These are phyloP conservation scores for Yamadazyma sp. DNA, from an alignment of 1,139 yeast species.

Conservation along the genomic window DNA sequence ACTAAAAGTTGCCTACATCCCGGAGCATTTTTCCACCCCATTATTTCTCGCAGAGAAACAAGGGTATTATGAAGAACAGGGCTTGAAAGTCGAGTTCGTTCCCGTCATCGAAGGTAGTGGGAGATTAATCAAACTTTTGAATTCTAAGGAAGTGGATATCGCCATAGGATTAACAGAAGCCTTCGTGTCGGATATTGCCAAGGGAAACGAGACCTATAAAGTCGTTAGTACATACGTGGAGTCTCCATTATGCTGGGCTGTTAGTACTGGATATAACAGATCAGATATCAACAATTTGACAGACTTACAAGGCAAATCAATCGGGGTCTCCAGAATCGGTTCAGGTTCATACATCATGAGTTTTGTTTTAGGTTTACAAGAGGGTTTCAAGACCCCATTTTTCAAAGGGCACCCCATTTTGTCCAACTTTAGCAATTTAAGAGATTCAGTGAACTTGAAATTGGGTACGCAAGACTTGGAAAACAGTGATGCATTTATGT, in stretches of 20 bases:
- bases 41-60: constrained; percentile 67
- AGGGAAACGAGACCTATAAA: constrained; percentile 62
- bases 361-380: constrained; percentile 71
- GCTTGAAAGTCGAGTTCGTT: constrained; percentile 55
- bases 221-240: constrained; percentile 80
- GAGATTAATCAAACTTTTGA: constrained; percentile 72
- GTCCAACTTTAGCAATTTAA: constrained; percentile 68
- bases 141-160: constrained; percentile 63
- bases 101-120: constrained; percentile 90
- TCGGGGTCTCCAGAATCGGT: constrained; percentile 89
- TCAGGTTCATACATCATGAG: constrained; percentile 92
- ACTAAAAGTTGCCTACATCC: constrained; percentile 73
- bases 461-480: constrained; percentile 29
- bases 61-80: constrained; percentile 46
- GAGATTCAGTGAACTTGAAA: constrained; percentile 72
- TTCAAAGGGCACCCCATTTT: constrained; percentile 54
- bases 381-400: constrained; percentile 48
- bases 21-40: constrained; percentile 92
- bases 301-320: constrained; percentile 59
- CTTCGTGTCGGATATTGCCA: constrained; percentile 77
- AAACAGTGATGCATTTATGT: constrained; percentile 83
- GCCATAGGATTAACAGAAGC: constrained; percentile 93
- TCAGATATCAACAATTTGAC: constrained; percentile 48
- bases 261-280: constrained; percentile 70
- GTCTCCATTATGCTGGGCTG: constrained; percentile 89